Evolutionary conservation across 345 rosid species (phyloP).

Genomic region (Firmiana major): DNA sequence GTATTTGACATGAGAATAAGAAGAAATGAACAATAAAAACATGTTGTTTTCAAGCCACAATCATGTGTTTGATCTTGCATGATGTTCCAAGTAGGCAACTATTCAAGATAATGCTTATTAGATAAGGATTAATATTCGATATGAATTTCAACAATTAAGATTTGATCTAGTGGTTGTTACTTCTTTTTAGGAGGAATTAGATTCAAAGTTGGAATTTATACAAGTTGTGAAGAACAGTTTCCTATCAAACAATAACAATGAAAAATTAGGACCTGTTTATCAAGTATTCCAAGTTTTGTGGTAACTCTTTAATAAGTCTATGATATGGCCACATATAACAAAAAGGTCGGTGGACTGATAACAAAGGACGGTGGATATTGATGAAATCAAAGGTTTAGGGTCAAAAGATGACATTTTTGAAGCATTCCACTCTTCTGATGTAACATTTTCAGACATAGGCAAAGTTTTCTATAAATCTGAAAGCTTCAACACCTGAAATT

Average conservation of each 20-base stretch:
- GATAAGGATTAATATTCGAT: slow-evolving; percentile 22
- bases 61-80: neutral
- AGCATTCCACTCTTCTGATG: neutral
- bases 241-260: neutral
- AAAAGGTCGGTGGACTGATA: neutral
- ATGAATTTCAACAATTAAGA: too few relatives aligned
- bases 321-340: neutral
- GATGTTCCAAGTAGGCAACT: neutral
- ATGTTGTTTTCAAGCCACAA: neutral
- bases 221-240: neutral
- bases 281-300: neutral
- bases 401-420: neutral
- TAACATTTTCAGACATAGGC: neutral
- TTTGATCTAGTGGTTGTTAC: too few relatives aligned
- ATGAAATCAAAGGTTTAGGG: neutral
- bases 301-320: neutral
- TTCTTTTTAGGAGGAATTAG: too few relatives aligned
- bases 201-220: neutral
- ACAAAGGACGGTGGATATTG: neutral
- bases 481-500: neutral
- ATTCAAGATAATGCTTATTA: neutral
- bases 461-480: neutral
- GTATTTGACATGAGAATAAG: neutral
- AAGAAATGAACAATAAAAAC: slow-evolving; percentile 3
- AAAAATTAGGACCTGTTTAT: neutral